Percentiles rank a stretch among this genome's conserved stretches.
Conservation (phyloP, 2,329 filamentous ascomycete species). For the Pseudogymnoascus destructans region DNA sequence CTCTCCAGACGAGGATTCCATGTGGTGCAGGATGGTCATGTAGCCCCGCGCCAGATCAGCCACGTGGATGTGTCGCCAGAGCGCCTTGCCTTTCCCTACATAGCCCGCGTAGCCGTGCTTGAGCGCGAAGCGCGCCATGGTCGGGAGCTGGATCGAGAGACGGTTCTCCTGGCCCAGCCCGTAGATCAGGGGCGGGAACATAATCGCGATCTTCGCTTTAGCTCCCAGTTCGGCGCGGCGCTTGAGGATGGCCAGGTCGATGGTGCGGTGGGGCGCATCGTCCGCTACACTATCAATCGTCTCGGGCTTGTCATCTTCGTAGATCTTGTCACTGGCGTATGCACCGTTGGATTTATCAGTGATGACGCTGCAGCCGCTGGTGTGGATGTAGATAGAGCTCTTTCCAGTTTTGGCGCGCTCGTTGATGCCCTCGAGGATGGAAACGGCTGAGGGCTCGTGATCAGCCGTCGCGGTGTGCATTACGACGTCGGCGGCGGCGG, state of each 20-base stretch:
- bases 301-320: conserved; percentile 29
- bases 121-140: conserved; percentile 33
- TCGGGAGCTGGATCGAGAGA: conserved; percentile 35
- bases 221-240: conserved; percentile 27
- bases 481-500: conserved; percentile 30
- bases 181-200: conserved; percentile 36
- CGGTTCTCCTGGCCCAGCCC: conserved; percentile 31
- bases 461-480: conserved; percentile 38
- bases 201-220: conserved; percentile 34
- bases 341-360: conserved; percentile 28
- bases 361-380: conserved; percentile 32
- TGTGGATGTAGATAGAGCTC: conserved; percentile 36
- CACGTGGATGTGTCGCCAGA: conserved; percentile 35
- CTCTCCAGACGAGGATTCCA: conserved; percentile 27
- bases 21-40: conserved; percentile 32
- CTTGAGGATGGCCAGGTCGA: conserved; percentile 33
- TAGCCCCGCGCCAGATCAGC: conserved; percentile 35
- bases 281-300: conserved; percentile 32
- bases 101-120: conserved; percentile 25
- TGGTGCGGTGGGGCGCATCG: conserved; percentile 31
- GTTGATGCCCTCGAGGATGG: conserved; percentile 32
- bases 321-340: conserved; percentile 30
- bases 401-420: conserved; percentile 28
- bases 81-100: conserved; percentile 31
- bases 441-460: conserved; percentile 32